Evolutionary conservation across 805 yeast species (phyloP), one percentile per base, ranked within the genome.

Genomic region (Hanseniaspora singularis): DNA sequence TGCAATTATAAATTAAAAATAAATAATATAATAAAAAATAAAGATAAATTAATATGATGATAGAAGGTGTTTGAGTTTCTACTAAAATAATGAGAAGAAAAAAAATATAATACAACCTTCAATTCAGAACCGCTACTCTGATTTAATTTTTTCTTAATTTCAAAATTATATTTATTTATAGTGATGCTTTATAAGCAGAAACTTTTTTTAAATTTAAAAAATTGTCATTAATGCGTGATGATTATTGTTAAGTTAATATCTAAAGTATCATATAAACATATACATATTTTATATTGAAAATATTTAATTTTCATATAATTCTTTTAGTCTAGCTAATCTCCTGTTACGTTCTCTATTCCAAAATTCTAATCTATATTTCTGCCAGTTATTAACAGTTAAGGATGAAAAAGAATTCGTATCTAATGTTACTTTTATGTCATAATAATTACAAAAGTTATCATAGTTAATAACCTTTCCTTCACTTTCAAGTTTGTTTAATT

Each of bases 311-410:
- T 52, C 51, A 33, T 36, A 50, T 46, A 39, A 23, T 22, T 33
- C 42, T 28, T 38, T 30, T 15, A 53, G 45, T 30, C 50, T 54
- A 46, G 62, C 65, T 36, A 74, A 63, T 52, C 87, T 66, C 53
- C 86, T 70, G 2, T 76, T 74, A 1, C 85, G 83, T 59, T 87
- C 95, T 54, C 81, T 72, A 19, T 78, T 76, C 96, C 97, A 92
- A 59, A 87, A 92, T 60, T 88, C 96, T 54, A 83, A 84, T 50
- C 98, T 65, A 57, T 88, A 89, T 33, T 86, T 62, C 57, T 89
- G 98, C 97, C 98, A 89, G 9, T 86, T 88, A 60, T 88, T 96
- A 52, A 96, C 72, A 6, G 82, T 75, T 40, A 82, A 88, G 0
- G 92, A 77, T 50, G 76, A 76, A 63, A 89, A 92, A 1, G 79